Evolutionary conservation across 352 stramenopile genomes (phyloP), one percentile per base, ranked within the genome.

Genomic region (Phytopythium cucurbitacearum): DNA sequence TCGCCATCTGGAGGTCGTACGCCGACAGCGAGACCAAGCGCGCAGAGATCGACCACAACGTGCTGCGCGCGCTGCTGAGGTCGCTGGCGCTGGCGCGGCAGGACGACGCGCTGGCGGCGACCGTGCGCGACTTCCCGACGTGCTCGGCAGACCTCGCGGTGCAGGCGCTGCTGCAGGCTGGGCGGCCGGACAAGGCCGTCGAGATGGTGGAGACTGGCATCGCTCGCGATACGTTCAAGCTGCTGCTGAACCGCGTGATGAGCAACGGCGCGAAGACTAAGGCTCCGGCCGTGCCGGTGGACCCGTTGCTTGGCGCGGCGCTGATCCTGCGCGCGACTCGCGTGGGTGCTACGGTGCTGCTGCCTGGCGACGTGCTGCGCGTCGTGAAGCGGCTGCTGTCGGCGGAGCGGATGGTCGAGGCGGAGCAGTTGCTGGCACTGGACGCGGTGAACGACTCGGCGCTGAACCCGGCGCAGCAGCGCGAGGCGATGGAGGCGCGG

Each of bases 401-500:
- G 15, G 53, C 72, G 46, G 76, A 67, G 28, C 55, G 80, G 47
- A 48, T 85, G 3, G 44, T 64, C 10, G 76, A 87, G 37, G 65
- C 73, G 1, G 65, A 75, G 7, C 69, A 83, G 52, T 60, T 91
- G 28, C 64, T 91, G 41, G 49, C 71, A 12, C 52, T 89, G 15
- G 85, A 80, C 55, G 47, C 69, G 47, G 48, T 57, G 15, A 59
- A 60, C 15, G 57, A 69, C 34, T 63, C 66, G n/a, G 59, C 48
- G 28, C 75, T 80, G 59, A 76, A 74, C 42, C 52, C 65, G 16
- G 72, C 64, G 55, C 80, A 85, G 56, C 80, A 91, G 62, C 66
- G 79, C 12, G 71, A 91, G 28, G 69, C 73, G 16, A 67, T 87
- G 51, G 77, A 91, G 69, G 77, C 84, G 77, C 53, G 85, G 62